Evolutionary conservation across 148 eudicot genomes (phyloP).

Genomic region (Diospyros lotus): DNA sequence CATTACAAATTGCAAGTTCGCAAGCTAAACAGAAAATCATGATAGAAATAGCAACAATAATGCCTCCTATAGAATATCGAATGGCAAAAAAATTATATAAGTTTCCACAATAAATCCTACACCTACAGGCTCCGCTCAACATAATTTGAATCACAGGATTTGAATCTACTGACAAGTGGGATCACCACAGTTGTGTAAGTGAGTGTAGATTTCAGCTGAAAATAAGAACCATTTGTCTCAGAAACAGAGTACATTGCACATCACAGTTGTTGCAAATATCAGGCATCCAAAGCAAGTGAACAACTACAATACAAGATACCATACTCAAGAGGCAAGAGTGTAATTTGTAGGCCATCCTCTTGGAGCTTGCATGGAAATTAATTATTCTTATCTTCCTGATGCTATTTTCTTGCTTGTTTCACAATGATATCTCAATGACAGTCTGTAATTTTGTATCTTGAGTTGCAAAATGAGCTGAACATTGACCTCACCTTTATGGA

Average conservation of each 20-base stretch:
- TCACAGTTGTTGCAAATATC: background rate
- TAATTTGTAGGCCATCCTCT: no score
- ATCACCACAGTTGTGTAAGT: no score
- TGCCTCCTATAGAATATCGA: background rate
- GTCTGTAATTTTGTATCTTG: background rate
- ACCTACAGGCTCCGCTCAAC: background rate
- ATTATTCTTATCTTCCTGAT: background rate
- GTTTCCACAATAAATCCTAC: background rate
- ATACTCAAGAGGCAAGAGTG: background rate
- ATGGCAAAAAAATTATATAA: background rate
- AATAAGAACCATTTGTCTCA: background rate
- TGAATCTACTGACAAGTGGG: background rate
- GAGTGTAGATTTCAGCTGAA: no score
- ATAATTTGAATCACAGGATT: background rate
- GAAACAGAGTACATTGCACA: background rate
- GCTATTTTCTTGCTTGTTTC: background rate
- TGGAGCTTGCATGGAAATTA: no score
- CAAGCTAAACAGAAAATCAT: background rate
- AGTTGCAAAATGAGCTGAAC: background rate
- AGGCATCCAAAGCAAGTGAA: background rate
- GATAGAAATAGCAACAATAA: background rate
- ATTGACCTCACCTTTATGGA: background rate
- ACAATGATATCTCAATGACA: background rate
- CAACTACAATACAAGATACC: background rate
- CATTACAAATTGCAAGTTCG: background rate